Conservation (phyloP, 2,329 filamentous ascomycete species). For the Aspergillus sp. region DNA sequence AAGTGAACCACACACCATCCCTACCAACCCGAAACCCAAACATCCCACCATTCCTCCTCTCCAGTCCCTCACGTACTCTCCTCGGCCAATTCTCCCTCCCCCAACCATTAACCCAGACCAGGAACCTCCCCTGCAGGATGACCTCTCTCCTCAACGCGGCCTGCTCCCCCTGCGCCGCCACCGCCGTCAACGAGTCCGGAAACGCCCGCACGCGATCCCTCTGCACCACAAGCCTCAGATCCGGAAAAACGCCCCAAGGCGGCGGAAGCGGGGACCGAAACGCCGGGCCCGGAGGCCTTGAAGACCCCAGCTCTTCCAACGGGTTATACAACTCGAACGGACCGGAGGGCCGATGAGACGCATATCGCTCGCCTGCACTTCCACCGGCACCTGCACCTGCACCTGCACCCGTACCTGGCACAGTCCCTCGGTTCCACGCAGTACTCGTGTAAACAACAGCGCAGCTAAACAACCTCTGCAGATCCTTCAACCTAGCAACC, state of each 20-base stretch:
- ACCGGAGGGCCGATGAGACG: slow-evolving; percentile 14
- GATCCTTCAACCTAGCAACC: slow-evolving; percentile 29
- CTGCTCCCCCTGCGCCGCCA: slow-evolving; percentile 33
- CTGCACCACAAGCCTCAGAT: slow-evolving; percentile 37
- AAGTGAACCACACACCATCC: slow-evolving; percentile 24
- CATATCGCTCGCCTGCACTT: slow-evolving; percentile 2
- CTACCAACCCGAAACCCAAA: slow-evolving; percentile 31
- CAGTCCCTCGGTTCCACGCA: slow-evolving; percentile 18
- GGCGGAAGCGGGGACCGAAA: slow-evolving; percentile 36
- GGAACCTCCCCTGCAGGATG: slow-evolving; percentile 35
- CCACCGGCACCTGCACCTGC: neutral
- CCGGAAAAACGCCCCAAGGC: slow-evolving; percentile 41
- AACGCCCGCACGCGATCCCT: slow-evolving; percentile 38
- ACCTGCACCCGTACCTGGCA: neutral
- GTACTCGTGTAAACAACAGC: slow-evolving; percentile 40
- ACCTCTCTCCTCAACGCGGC: slow-evolving; percentile 36
- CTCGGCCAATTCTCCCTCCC: slow-evolving; percentile 36
- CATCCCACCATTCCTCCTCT: slow-evolving; percentile 26
- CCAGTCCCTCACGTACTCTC: slow-evolving; percentile 28
- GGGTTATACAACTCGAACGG: slow-evolving; percentile 19
- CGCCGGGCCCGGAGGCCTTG: slow-evolving; percentile 20
- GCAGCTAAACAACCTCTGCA: slow-evolving; percentile 41
- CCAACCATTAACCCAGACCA: slow-evolving; percentile 39
- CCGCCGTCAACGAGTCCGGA: slow-evolving; percentile 29
- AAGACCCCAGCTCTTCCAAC: neutral